Percentiles rank a stretch among this genome's conserved stretches.
Evolutionary conservation across 2,329 filamentous ascomycete species (phyloP).

Genomic region (Elsinoe necatrix): DNA sequence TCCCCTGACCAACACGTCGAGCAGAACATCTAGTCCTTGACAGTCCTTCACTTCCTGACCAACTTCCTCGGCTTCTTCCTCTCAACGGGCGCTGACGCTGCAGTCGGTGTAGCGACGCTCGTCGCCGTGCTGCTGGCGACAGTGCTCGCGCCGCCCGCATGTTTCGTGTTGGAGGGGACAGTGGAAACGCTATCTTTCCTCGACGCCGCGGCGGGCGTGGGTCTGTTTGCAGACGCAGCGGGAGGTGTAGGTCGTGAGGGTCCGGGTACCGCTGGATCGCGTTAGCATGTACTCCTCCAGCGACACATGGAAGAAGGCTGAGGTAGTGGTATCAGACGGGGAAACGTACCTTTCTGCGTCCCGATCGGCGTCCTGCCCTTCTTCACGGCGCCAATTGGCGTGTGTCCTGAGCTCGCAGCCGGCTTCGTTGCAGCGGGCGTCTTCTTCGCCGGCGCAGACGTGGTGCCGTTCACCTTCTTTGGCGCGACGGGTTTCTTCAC

Average conservation of each 20-base stretch:
- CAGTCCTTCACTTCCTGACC: neutral
- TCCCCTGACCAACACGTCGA: too few species aligned
- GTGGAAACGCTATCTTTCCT: conserved; percentile 11
- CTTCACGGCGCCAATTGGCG: neutral
- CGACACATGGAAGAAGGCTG: too few species aligned
- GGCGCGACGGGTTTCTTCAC: neutral
- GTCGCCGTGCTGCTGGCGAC: neutral
- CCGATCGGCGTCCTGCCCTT: neutral
- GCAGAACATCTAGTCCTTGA: too few species aligned
- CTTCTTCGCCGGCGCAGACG: neutral
- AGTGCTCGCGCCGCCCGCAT: conserved; percentile 1
- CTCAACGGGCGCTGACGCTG: neutral
- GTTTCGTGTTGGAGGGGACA: conserved; percentile 10
- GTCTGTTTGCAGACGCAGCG: neutral
- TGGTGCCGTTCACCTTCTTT: conserved; percentile 10
- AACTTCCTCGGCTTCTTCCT: conserved; percentile 16
- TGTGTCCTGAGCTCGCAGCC: neutral
- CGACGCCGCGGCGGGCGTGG: neutral
- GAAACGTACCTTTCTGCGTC: conserved; percentile 10
- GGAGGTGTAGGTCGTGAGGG: neutral
- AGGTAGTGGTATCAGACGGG: too few species aligned
- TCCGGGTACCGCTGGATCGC: neutral
- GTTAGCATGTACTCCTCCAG: neutral
- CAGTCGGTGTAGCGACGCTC: neutral
- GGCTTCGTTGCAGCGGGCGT: neutral